These are phyloP conservation scores for Avena insularis DNA, from an alignment of 176 grass and related monocot species.

Conservation along the genomic window DNA sequence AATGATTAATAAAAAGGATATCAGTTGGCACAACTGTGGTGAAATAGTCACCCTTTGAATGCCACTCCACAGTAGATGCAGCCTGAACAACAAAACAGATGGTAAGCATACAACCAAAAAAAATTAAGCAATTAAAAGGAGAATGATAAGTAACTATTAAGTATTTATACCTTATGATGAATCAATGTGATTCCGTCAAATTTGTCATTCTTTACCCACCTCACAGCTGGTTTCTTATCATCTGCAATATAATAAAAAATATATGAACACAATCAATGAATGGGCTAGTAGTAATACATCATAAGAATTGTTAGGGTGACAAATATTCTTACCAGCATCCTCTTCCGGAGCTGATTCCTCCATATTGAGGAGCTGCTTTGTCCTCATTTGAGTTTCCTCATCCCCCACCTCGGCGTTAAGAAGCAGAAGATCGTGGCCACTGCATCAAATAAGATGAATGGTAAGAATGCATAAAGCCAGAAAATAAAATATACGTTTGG, in stretches of 20 bases:
- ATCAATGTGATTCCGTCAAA: slow-evolving; percentile 78
- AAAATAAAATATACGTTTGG: slow-evolving; percentile 35
- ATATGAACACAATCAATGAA: slow-evolving; percentile 36
- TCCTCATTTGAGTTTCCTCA: slow-evolving; percentile 74
- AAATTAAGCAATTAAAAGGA: background rate
- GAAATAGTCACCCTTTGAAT: slow-evolving; percentile 98
- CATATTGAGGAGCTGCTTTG: slow-evolving; percentile 64
- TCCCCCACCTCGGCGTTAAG: slow-evolving; percentile 78
- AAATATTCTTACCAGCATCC: slow-evolving; percentile 57
- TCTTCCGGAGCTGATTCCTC: slow-evolving; percentile 56
- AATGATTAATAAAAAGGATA: slow-evolving; percentile 68
- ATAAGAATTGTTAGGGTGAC: slow-evolving; percentile 5
- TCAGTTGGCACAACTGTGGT: slow-evolving; percentile 94
- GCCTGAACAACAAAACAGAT: slow-evolving; percentile 62
- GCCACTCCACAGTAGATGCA: slow-evolving; percentile 91
- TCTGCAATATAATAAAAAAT: slow-evolving; percentile 53
- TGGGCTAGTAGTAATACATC: slow-evolving; percentile 6
- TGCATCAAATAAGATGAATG: slow-evolving; percentile 52
- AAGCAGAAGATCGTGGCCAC: slow-evolving; percentile 79
- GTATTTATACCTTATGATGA: slow-evolving; percentile 76
- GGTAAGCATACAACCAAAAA: slow-evolving; percentile 27
- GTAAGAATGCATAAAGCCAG: slow-evolving; percentile 30
- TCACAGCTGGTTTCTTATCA: slow-evolving; percentile 76
- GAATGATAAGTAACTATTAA: background rate
- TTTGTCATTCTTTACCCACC: slow-evolving; percentile 81